A percentile compares a stretch with the other conserved stretches of the same genome.
These are phyloP conservation scores for Ulmus americana DNA, from an alignment of 331 rosid species.

Conservation along the genomic window DNA sequence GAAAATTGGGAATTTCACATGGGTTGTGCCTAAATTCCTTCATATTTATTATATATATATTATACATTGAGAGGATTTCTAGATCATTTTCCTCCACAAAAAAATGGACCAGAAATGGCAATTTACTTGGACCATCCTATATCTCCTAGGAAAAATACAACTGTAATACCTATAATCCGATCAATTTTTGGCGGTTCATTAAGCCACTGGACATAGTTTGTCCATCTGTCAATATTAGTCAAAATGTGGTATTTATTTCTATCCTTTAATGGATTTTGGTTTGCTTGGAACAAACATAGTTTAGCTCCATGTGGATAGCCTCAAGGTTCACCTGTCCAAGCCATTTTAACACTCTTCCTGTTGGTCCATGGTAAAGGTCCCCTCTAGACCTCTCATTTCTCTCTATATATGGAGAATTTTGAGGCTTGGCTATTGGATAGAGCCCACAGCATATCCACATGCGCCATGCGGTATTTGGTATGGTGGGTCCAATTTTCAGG, in stretches of 20 bases:
- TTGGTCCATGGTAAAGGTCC: conserved; percentile 26
- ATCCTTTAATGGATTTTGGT: conserved; percentile 20
- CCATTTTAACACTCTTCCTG: neutral
- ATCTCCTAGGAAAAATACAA: conserved; percentile 21
- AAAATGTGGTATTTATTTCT: conserved; percentile 20
- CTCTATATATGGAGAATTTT: neutral
- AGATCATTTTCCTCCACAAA: conserved; percentile 16
- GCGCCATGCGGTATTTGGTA: conserved; percentile 13
- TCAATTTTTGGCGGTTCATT: conserved; percentile 16
- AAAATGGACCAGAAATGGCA: conserved; percentile 37
- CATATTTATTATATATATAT: neutral
- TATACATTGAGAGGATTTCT: too few species aligned
- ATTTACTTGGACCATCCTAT: conserved; percentile 37
- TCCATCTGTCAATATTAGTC: conserved; percentile 19
- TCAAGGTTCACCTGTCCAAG: conserved; percentile 37
- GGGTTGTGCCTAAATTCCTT: conserved; percentile 30
- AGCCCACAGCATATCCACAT: neutral
- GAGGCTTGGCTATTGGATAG: conserved; percentile 12
- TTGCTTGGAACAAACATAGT: conserved; percentile 1
- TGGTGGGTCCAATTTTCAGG: conserved; percentile 41
- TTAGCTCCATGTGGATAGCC: conserved; percentile 38
- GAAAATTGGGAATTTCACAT: conserved; percentile 47
- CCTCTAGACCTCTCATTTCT: neutral
- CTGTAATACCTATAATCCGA: conserved; percentile 13
- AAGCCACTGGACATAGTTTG: neutral